Conservation (phyloP, 1,284 basidiomycete species). For the Austropuccinia psidii region DNA sequence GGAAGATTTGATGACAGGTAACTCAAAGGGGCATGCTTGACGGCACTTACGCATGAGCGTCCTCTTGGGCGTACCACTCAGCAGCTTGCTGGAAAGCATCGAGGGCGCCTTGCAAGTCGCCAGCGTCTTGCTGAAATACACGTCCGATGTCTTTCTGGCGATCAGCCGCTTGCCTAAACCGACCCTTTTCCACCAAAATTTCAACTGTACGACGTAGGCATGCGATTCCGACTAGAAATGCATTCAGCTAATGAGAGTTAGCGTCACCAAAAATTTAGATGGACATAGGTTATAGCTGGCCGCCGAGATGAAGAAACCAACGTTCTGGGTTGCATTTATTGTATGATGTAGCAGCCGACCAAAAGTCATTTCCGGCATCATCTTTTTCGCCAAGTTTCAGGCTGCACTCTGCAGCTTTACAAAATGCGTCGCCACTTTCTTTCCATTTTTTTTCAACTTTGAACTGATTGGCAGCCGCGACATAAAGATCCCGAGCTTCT, state of each 20-base stretch:
- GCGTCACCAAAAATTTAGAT: neutral
- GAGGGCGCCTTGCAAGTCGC: conserved; percentile 69
- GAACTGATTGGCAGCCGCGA: conserved; percentile 76
- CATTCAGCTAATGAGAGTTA: neutral
- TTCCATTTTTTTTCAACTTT: conserved; percentile 88
- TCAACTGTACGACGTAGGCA: conserved; percentile 79
- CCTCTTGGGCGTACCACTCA: conserved; percentile 97
- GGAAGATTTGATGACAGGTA: neutral
- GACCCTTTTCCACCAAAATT: conserved; percentile 72
- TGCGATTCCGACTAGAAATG: conserved; percentile 70
- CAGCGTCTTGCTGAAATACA: conserved; percentile 69
- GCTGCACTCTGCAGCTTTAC: conserved; percentile 82
- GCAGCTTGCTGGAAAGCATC: conserved; percentile 86
- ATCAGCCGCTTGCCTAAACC: conserved; percentile 96
- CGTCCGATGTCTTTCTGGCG: conserved; percentile 92
- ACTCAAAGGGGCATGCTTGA: neutral
- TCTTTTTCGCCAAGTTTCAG: conserved; percentile 74
- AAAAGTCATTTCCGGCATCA: conserved; percentile 93
- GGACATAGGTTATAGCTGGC: neutral
- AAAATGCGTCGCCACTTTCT: conserved; percentile 78
- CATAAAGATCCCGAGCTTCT: conserved; percentile 36
- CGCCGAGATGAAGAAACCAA: conserved; percentile 50
- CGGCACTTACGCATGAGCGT: conserved; percentile 75
- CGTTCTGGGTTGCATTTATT: conserved; percentile 77
- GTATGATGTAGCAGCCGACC: conserved; percentile 90